phyloP scores from a whole-genome alignment of 2,329 filamentous ascomycete species.

The Botrytis medusae region DNA sequence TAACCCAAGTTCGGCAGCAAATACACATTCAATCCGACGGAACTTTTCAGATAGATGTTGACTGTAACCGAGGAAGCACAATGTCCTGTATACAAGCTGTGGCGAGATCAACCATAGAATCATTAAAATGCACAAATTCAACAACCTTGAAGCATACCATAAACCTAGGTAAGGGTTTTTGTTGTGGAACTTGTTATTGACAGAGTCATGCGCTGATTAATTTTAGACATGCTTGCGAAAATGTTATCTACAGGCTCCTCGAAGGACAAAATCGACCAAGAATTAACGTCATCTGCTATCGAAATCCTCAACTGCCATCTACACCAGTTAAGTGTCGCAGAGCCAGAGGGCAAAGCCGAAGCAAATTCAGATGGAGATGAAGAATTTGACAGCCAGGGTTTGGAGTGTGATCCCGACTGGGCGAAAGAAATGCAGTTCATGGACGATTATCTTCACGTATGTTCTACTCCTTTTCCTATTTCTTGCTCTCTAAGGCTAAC shows the following conservation, averaged over 20 bases:
- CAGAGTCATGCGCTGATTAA: constrained; percentile 13
- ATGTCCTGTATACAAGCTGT: constrained; percentile 29
- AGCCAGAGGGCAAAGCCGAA: constrained; percentile 11
- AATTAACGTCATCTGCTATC: constrained; percentile 14
- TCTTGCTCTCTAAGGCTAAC: constrained; percentile 22
- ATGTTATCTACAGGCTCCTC: constrained; percentile 19
- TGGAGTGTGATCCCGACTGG: constrained; percentile 27
- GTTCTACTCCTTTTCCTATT: constrained; percentile 1
- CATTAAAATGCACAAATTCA: constrained; percentile 28
- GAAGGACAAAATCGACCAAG: constrained; percentile 13
- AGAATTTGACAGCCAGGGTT: constrained; percentile 34
- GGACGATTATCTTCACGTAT: constrained; percentile 30
- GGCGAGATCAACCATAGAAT: constrained; percentile 22
- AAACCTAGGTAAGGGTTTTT: constrained; percentile 30
- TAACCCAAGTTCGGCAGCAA: constrained; percentile 27
- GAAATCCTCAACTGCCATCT: constrained; percentile 10
- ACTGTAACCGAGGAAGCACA: constrained; percentile 29
- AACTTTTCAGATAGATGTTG: constrained; percentile 24
- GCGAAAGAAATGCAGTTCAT: constrained; percentile 31
- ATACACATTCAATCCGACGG: constrained; percentile 23
- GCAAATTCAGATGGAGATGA: constrained; percentile 29
- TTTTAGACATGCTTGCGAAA: constrained; percentile 19
- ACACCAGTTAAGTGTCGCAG: background rate
- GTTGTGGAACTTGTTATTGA: background rate
- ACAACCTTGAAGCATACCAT: constrained; percentile 29